phyloP scores from a whole-genome alignment of 2,329 filamentous ascomycete species.

The Apiospora saccharicola region DNA sequence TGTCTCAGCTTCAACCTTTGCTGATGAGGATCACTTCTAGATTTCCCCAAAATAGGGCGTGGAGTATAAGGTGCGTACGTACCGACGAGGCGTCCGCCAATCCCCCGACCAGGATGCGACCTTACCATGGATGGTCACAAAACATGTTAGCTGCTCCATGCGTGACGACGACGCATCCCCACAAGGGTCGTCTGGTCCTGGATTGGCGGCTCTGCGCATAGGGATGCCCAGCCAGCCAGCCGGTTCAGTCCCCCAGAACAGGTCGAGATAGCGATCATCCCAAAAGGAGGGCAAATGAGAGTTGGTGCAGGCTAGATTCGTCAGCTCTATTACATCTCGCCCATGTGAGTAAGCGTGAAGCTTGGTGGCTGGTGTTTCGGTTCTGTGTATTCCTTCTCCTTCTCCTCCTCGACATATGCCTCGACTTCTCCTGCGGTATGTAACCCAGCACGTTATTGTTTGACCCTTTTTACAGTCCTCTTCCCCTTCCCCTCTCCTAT shows the following conservation, averaged over 20 bases:
- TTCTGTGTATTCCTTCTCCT: neutral
- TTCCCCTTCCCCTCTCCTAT: neutral
- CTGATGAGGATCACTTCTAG: slow-evolving; percentile 19
- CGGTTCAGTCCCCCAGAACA: neutral
- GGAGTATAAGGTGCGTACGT: neutral
- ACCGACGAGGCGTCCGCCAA: neutral
- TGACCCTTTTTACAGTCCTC: neutral
- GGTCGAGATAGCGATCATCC: slow-evolving; percentile 20
- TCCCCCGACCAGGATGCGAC: neutral
- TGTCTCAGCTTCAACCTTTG: slow-evolving; percentile 15
- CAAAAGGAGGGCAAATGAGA: neutral
- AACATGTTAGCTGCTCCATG: slow-evolving; percentile 7
- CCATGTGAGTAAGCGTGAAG: slow-evolving; percentile 2
- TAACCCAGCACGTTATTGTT: neutral
- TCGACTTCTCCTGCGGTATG: neutral
- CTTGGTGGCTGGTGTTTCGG: neutral
- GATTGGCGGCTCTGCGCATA: neutral
- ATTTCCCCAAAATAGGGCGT: slow-evolving; percentile 6
- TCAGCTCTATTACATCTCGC: neutral
- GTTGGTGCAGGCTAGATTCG: slow-evolving; percentile 2
- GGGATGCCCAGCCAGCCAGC: slow-evolving; percentile 7
- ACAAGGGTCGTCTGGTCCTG: neutral
- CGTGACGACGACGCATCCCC: slow-evolving; percentile 11
- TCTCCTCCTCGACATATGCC: neutral
- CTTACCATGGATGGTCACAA: slow-evolving; percentile 9